Conservation (phyloP, 2,329 filamentous ascomycete species). For the Ilyonectria mors-panacis region DNA sequence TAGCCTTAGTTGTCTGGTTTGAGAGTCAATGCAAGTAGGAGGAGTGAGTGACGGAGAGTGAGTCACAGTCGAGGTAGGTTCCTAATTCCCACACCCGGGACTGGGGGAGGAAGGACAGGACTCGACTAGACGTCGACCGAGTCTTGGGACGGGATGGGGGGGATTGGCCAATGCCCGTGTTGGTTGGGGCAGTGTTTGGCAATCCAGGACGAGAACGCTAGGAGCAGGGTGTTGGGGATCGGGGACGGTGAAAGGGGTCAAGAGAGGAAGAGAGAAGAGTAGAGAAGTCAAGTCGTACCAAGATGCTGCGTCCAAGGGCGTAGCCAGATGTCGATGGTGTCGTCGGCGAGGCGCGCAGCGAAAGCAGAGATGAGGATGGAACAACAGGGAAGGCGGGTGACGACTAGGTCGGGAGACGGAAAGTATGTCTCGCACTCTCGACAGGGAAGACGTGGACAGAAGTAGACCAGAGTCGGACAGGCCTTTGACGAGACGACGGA, state of each 20-base stretch:
- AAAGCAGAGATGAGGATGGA: constrained; percentile 27
- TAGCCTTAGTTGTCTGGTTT: constrained; percentile 49
- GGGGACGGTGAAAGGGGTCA: constrained; percentile 22
- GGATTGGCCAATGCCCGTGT: constrained; percentile 41
- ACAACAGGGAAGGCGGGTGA: constrained; percentile 35
- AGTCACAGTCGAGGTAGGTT: constrained; percentile 52
- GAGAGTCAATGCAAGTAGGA: constrained; percentile 45
- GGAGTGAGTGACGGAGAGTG: constrained; percentile 47
- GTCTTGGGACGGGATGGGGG: constrained; percentile 36
- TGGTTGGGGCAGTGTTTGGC: constrained; percentile 30
- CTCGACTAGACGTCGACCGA: constrained; percentile 43
- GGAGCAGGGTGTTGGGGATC: constrained; percentile 3
- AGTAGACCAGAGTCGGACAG: constrained; percentile 3
- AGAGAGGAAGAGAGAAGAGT: constrained; percentile 29
- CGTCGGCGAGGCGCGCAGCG: constrained; percentile 32
- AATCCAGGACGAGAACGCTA: constrained; percentile 21
- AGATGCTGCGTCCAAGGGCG: constrained; percentile 37
- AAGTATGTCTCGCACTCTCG: constrained; percentile 36
- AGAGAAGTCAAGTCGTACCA: constrained; percentile 43
- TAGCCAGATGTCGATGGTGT: constrained; percentile 34
- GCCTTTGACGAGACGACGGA: constrained; percentile 29
- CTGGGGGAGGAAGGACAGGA: constrained; percentile 32
- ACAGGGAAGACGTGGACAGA: constrained; percentile 15
- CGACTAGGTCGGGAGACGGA: constrained; percentile 23
- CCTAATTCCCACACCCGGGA: constrained; percentile 47